Conservation (phyloP, 1,284 basidiomycete species). For the Trichosporon asahii region DNA sequence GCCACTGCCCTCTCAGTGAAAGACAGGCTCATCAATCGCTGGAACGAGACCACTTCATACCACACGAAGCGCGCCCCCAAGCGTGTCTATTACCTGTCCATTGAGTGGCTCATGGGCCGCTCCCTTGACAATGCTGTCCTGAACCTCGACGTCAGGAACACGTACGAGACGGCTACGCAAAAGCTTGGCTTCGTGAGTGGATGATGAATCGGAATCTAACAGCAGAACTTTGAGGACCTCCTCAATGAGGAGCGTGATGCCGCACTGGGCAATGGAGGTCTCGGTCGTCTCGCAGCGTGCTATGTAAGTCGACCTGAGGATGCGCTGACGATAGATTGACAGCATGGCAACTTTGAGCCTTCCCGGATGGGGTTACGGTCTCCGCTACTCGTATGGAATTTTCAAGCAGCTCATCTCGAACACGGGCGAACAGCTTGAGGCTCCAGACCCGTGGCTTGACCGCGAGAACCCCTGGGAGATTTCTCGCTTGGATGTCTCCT, state of each 20-base stretch:
- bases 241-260: constrained; percentile 84
- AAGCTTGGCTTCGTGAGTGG: constrained; percentile 62
- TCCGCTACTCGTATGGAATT: constrained; percentile 83
- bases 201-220: constrained; percentile 6
- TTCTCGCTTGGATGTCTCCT: constrained; percentile 71
- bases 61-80: constrained; percentile 49
- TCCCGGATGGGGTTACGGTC: constrained; percentile 82
- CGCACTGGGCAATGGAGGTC: constrained; percentile 74
- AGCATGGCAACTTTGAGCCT: constrained; percentile 68
- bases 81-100: constrained; percentile 73
- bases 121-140: constrained; percentile 85
- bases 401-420: constrained; percentile 83
- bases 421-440: constrained; percentile 75
- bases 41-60: constrained; percentile 51
- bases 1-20: constrained; percentile 64
- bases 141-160: constrained; percentile 74
- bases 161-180: constrained; percentile 65
- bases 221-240: constrained; percentile 69
- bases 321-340: constrained; percentile 40
- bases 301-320: constrained; percentile 57
- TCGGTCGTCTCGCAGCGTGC: constrained; percentile 88
- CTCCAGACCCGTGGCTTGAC: constrained; percentile 88
- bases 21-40: constrained; percentile 67
- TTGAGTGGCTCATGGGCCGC: constrained; percentile 76
- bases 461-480: constrained; percentile 80